Base-by-base conservation (phyloP, 257 asterid species). In the Eustoma russellianum region DNA sequence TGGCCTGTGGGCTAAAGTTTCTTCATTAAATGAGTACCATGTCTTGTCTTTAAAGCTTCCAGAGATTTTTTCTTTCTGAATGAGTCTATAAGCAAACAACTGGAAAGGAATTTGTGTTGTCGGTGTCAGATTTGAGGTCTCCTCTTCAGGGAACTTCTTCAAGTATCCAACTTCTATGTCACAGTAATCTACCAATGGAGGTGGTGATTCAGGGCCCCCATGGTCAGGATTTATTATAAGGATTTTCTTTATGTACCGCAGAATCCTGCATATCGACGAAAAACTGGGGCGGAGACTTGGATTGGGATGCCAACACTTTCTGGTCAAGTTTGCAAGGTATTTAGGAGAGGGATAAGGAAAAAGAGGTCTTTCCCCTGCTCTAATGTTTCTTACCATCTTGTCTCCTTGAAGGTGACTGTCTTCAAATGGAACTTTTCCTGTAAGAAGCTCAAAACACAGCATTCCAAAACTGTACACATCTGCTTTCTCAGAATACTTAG, bases 361-460 rank as follows among this genome's bases (percentile, higher is more conserved):
- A 35, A 89, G 89, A 17, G 97, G 97, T 60, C 97, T 81, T 70
- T 67, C 94, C 34, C 97, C 97, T 9, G 89, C 91, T 67, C 74
- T 64, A 28, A 89, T 76, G 53, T 83, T 83, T 57, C 92, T 63
- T n/a, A 49, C 79, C 77, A 81, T 79, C 65, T 76, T 82, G 13
- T 83, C 95, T 41, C 95, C 97, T 71, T 83, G 89, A 4, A 83
- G 78, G 52, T 78, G 89, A 48, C 83, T 68, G 35, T 85, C 97
- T 49, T 74, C 86, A 16, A 81, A 79, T 0, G 95, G 95, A 63
- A 83, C 76, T 69, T 89, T 89, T 48, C 94, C 95, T 0, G 91
- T 85, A 46, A 89, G 55, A 66, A 89, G 80, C 33, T 82, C 84
- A 57, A 83, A 89, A 70, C 95, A 89, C 19, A 85, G 77, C 97